A percentile compares a stretch with the other conserved stretches of the same genome.
Conservation (phyloP, 1,139 yeast genomes). For the Williopsis jadinii region DNA sequence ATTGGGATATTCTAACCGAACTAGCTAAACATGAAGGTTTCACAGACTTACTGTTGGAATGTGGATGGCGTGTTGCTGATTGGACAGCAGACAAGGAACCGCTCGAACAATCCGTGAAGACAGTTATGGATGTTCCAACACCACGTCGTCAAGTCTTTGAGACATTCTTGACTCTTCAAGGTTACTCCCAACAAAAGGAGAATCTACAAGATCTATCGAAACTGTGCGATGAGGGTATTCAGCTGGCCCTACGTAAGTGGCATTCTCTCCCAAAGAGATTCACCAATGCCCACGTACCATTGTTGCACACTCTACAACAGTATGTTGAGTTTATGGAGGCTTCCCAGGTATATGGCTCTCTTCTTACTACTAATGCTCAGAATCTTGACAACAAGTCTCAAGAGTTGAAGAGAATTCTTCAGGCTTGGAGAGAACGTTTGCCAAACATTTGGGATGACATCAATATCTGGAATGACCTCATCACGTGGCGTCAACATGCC, state of each 20-base stretch:
- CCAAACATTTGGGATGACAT: slow-evolving; percentile 98
- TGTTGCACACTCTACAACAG: slow-evolving; percentile 92
- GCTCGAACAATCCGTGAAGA: slow-evolving; percentile 86
- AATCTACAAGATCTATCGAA: slow-evolving; percentile 73
- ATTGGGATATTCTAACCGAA: slow-evolving; percentile 96
- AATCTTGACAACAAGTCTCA: slow-evolving; percentile 89
- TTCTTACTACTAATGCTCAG: slow-evolving; percentile 86
- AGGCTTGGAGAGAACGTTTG: slow-evolving; percentile 95
- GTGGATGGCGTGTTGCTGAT: slow-evolving; percentile 99
- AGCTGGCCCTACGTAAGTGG: slow-evolving; percentile 89
- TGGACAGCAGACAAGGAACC: slow-evolving; percentile 97
- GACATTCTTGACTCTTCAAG: slow-evolving; percentile 87
- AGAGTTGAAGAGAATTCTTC: slow-evolving; percentile 87
- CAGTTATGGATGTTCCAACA: slow-evolving; percentile 98
- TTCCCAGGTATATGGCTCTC: slow-evolving; percentile 83
- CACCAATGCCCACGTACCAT: slow-evolving; percentile 81
- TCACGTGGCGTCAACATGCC: slow-evolving; percentile 98
- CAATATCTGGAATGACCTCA: slow-evolving; percentile 94
- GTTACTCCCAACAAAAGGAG: slow-evolving; percentile 86
- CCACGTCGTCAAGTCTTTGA: slow-evolving; percentile 95
- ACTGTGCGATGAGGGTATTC: slow-evolving; percentile 94
- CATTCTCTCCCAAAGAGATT: slow-evolving; percentile 76
- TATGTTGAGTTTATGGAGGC: slow-evolving; percentile 98
- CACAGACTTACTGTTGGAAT: slow-evolving; percentile 85
- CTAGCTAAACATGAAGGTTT: slow-evolving; percentile 97